Evolutionary conservation across 176 grass and related monocot genomes (phyloP).

Genomic region (Carex kokanica): DNA sequence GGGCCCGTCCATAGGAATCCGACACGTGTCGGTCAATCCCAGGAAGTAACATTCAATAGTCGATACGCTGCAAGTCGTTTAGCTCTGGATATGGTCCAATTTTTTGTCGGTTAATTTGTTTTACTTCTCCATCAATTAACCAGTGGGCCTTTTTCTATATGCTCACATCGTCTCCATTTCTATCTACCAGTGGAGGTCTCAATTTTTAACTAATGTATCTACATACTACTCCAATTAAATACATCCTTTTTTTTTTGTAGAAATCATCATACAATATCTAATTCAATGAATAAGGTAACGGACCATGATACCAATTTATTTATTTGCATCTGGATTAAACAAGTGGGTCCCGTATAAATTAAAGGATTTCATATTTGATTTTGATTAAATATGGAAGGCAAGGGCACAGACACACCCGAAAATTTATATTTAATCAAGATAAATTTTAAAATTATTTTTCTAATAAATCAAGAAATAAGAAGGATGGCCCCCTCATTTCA

Average conservation of each 20-base stretch:
- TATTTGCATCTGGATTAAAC: not conserved
- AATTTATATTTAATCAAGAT: not conserved
- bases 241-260: not conserved
- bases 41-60: not conserved
- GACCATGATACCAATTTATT: not conserved
- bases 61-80: no score
- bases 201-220: not conserved
- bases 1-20: not conserved
- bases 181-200: not conserved
- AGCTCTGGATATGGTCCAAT: no score
- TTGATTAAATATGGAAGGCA: not conserved
- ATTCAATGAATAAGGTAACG: not conserved
- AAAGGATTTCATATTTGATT: not conserved
- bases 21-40: not conserved
- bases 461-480: no score
- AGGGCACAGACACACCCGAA: not conserved
- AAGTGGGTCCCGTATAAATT: not conserved
- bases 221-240: not conserved
- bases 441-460: no score
- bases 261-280: not conserved
- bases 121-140: not conserved
- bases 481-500: no score
- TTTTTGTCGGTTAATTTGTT: not conserved
- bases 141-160: not conserved
- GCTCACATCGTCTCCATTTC: not conserved